Conservation (phyloP, 2,329 filamentous ascomycete genomes). For the Fusarium sp. region DNA sequence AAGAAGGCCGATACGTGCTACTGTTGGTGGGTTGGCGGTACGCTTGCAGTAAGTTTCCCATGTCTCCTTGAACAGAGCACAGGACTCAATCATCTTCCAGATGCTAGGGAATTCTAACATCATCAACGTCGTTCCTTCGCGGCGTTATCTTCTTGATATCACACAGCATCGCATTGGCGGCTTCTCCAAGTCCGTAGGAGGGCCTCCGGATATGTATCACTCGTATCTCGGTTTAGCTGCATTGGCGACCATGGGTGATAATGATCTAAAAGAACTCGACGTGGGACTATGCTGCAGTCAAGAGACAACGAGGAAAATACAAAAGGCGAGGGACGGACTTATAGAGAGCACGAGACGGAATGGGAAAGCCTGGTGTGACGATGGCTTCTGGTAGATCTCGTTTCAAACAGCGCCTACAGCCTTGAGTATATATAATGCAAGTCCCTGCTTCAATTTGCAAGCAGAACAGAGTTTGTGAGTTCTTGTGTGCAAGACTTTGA, state of each 20-base stretch:
- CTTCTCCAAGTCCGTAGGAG: slow-evolving; percentile 76
- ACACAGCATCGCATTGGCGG: slow-evolving; percentile 88
- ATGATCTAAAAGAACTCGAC: slow-evolving; percentile 75
- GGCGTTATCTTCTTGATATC: slow-evolving; percentile 82
- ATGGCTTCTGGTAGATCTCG: slow-evolving; percentile 35
- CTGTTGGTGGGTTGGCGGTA: slow-evolving; percentile 86
- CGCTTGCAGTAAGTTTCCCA: slow-evolving; percentile 54
- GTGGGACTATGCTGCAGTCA: slow-evolving; percentile 77
- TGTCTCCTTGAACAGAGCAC: neutral
- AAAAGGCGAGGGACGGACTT: slow-evolving; percentile 54
- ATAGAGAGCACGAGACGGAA: slow-evolving; percentile 27
- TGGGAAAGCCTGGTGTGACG: slow-evolving; percentile 24
- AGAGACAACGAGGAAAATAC: slow-evolving; percentile 61
- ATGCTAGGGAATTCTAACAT: slow-evolving; percentile 66
- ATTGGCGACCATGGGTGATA: slow-evolving; percentile 76
- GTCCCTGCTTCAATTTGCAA: neutral
- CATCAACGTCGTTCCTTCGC: slow-evolving; percentile 66
- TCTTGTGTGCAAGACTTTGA: neutral
- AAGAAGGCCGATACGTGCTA: slow-evolving; percentile 97
- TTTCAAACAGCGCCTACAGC: neutral
- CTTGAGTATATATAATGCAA: neutral
- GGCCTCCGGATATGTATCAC: slow-evolving; percentile 83
- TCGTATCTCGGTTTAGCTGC: slow-evolving; percentile 87
- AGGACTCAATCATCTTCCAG: slow-evolving; percentile 45
- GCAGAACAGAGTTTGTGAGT: too few relatives aligned